Base-by-base conservation (phyloP, 169 alveolate species). In the Plasmodium inui region DNA sequence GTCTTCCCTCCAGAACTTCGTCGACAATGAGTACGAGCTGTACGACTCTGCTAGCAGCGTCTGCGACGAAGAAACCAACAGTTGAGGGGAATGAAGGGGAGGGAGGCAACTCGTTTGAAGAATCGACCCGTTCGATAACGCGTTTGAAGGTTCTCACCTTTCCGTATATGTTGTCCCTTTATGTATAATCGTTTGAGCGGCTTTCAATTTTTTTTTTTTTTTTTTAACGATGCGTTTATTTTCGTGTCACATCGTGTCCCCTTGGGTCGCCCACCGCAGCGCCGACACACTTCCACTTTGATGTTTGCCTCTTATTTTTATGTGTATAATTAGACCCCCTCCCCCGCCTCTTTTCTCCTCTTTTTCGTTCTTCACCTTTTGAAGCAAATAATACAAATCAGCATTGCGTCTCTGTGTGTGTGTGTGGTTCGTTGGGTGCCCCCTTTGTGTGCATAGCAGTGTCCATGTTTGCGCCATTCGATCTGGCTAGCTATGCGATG, bases 31-130 rank as follows among this genome's bases (percentile, higher is more conserved):
- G 22, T 30, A 30, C n/a, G 94, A 89, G 2, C 28, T 28, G 41
- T 79, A 79, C 37, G 90, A 89, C 73, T 89, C 44, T 67, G 91
- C 83, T 8, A 89, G 90, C 41, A 89, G 94, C 53, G 72, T 61
- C 53, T 55, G 26, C 67, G 93, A 86, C 30, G 93, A 86, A 22
- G 86, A 86, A 55, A 53, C 93, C 17, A 86, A 57, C 46, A 86
- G 86, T 28, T 74, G 26, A 76, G 19, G 70, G n/a, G 79, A 28
- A 28, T 17, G 72, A n/a, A n/a, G 19, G 17, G 34, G 19, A 28
- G 30, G 28, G 14, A n/a, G 19, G 86, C 12, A 46, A 44, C 34
- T 57, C 86, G 57, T 79, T 37, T 79, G 57, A 30, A 44, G 10
- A 8, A 67, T 67, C 41, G 30, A 26, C 76, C 76, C 37, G 41